phyloP scores from a whole-genome alignment of 257 asterid species.

The Catharanthus roseus region DNA sequence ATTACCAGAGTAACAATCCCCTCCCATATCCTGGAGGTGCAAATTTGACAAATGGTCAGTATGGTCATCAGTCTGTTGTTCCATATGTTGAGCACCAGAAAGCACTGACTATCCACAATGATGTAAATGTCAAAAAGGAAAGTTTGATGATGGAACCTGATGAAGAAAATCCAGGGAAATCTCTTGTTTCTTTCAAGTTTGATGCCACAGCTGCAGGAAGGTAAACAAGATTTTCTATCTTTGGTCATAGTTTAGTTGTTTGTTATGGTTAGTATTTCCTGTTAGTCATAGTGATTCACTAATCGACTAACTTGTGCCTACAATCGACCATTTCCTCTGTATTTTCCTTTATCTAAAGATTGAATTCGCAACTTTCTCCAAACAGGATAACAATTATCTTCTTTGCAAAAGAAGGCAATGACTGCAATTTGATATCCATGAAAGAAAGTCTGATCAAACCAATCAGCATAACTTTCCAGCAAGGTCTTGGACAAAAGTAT shows the following conservation, averaged over 20 bases:
- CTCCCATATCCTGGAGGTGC: not conserved
- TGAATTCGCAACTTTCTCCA: not conserved
- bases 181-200: conserved; percentile 66
- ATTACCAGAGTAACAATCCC: conserved; percentile 1
- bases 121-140: conserved; percentile 83
- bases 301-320: no score
- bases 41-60: not conserved
- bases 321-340: no score
- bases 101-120: conserved; percentile 76
- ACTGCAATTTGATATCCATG: conserved; percentile 35
- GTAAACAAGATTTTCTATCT: conserved; percentile 21
- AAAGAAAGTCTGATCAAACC: conserved; percentile 30
- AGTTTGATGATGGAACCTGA: conserved; percentile 65
- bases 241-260: not conserved
- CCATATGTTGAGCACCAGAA: conserved; percentile 86
- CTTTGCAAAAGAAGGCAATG: conserved; percentile 63
- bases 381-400: conserved; percentile 66
- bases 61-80: conserved; percentile 9
- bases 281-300: no score
- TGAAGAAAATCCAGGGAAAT: conserved; percentile 62
- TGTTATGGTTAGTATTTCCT: no score
- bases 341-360: not conserved
- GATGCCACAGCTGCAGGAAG: conserved; percentile 89
- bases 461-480: conserved; percentile 52
- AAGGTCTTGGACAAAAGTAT: conserved; percentile 67